These are phyloP conservation scores for Zymoseptoria passerinii DNA, from an alignment of 2,329 filamentous ascomycete species.

Conservation along the genomic window DNA sequence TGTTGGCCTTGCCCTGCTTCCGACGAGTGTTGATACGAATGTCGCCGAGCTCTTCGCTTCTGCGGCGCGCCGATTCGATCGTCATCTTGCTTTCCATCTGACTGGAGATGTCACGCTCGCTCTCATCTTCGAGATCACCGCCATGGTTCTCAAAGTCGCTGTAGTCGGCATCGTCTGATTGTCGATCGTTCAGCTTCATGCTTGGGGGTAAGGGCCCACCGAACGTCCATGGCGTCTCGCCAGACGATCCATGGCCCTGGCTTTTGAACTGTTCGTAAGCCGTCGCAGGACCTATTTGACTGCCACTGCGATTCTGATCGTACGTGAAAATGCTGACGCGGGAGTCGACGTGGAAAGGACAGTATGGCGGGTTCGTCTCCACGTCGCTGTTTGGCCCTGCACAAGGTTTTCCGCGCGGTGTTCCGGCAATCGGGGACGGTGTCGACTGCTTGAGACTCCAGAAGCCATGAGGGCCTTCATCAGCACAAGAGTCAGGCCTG, in stretches of 20 bases:
- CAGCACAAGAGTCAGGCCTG: conserved; percentile 17
- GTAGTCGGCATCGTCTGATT: conserved; percentile 6
- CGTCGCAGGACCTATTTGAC: conserved; percentile 7
- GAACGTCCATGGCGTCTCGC: conserved; percentile 22
- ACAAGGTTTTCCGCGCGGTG: not conserved
- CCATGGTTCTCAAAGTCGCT: conserved; percentile 1
- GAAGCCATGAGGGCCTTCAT: conserved; percentile 29
- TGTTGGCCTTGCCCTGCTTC: conserved; percentile 4
- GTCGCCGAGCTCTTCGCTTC: conserved; percentile 8
- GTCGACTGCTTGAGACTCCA: conserved; percentile 32
- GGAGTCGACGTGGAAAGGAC: conserved; percentile 88
- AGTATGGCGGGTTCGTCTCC: conserved; percentile 90
- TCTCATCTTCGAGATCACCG: conserved; percentile 9
- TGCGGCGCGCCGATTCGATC: conserved; percentile 12
- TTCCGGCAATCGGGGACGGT: conserved; percentile 1
- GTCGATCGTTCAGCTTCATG: conserved; percentile 24
- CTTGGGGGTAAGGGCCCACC: conserved; percentile 23
- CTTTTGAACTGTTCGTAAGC: conserved; percentile 12
- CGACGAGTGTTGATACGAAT: conserved; percentile 18
- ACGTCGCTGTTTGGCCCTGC: conserved; percentile 15
- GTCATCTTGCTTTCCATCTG: conserved; percentile 22
- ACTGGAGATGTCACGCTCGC: conserved; percentile 14
- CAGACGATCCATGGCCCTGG: conserved; percentile 14
- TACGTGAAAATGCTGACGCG: conserved; percentile 72
- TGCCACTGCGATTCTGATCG: conserved; percentile 21